Conservation (phyloP, 495 filamentous ascomycete genomes). For the Bathelium albidoporum region DNA sequence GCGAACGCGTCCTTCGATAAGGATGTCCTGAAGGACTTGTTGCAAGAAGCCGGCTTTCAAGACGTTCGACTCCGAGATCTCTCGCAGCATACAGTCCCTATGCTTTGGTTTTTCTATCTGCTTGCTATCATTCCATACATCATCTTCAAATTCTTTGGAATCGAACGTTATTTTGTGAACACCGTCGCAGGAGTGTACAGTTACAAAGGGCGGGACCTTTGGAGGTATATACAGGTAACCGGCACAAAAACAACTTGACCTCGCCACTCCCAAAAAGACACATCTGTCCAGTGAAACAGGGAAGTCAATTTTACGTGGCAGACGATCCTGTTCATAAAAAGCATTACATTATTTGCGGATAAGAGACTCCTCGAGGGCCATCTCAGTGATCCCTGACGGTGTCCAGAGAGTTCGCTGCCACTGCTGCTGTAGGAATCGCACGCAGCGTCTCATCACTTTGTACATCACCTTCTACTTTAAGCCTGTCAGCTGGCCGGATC, state of each 20-base stretch:
- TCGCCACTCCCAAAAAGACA: not conserved
- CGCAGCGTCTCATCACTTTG: too few species aligned
- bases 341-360: not conserved
- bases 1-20: conserved; percentile 3
- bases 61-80: not conserved
- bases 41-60: conserved; percentile 3
- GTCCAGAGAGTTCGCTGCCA: too few species aligned
- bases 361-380: not conserved
- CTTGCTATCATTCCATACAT: conserved; percentile 1
- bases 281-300: not conserved
- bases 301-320: not conserved
- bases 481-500: too few species aligned
- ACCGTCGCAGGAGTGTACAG: not conserved
- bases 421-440: too few species aligned
- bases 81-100: not conserved
- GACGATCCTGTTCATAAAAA: not conserved
- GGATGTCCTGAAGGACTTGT: not conserved
- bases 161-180: not conserved
- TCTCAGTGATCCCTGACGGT: not conserved
- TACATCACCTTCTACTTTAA: too few species aligned
- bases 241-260: not conserved
- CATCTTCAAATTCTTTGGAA: not conserved
- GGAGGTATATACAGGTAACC: not conserved
- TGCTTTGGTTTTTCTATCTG: not conserved
- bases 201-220: not conserved